Conservation (phyloP, 495 filamentous ascomycete species). For the Jackrogersella minutella region DNA sequence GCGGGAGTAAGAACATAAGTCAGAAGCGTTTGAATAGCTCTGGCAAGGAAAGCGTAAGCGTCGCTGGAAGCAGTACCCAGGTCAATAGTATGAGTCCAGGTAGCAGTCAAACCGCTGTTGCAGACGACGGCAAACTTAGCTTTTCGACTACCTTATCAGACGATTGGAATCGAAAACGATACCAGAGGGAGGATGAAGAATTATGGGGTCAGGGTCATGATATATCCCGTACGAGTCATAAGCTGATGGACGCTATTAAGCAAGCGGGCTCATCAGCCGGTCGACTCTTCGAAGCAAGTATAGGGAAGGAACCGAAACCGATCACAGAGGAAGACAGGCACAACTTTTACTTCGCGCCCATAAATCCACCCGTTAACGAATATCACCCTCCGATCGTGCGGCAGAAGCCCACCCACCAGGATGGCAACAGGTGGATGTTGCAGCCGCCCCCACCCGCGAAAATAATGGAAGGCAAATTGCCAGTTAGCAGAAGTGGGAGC, state of each 20-base stretch:
- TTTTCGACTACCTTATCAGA: constrained; percentile 53
- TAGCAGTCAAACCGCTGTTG: constrained; percentile 31
- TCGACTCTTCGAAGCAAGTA: constrained; percentile 54
- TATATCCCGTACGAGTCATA: constrained; percentile 50
- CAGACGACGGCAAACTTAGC: constrained; percentile 29
- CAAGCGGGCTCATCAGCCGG: constrained; percentile 60
- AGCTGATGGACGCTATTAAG: constrained; percentile 59
- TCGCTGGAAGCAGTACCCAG: constrained; percentile 41
- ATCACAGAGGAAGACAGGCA: constrained; percentile 55
- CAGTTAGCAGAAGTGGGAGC: constrained; percentile 61
- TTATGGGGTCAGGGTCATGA: constrained; percentile 76
- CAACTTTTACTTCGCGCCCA: constrained; percentile 68
- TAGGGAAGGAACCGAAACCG: constrained; percentile 48
- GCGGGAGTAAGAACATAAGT: constrained; percentile 56
- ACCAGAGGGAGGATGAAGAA: constrained; percentile 86
- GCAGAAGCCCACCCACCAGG: constrained; percentile 68
- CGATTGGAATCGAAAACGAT: constrained; percentile 75
- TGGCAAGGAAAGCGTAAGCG: constrained; percentile 50
- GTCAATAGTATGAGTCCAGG: constrained; percentile 38
- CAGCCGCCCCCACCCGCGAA: constrained; percentile 84
- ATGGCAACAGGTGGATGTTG: constrained; percentile 86
- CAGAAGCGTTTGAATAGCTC: constrained; percentile 62
- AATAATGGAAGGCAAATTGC: constrained; percentile 84
- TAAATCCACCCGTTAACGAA: constrained; percentile 83
- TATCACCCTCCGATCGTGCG: constrained; percentile 87